Percentiles rank a stretch among this genome's conserved stretches.
phyloP scores from a whole-genome alignment of 805 yeast genomes.

The Torulaspora franciscae region DNA sequence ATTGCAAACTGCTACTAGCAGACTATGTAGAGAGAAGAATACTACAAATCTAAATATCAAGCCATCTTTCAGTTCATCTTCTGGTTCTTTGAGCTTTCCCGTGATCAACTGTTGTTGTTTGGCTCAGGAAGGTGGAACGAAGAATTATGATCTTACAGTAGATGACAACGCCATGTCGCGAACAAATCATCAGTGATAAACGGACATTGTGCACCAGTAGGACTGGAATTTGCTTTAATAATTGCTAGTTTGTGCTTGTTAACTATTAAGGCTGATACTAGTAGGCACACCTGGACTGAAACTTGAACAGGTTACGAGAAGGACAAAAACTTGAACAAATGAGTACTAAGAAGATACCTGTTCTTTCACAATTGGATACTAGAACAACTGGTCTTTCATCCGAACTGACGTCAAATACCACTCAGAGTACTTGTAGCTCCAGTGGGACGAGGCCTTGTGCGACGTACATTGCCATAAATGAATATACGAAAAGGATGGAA shows the following conservation, averaged over 20 bases:
- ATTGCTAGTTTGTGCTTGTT: not conserved
- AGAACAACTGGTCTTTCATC: conserved; percentile 9
- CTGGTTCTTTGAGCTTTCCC: not conserved
- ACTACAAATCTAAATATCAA: conserved; percentile 1
- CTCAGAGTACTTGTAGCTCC: conserved; percentile 10
- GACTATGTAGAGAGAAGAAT: conserved; percentile 8
- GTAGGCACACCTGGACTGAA: not conserved
- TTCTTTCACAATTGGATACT: conserved; percentile 20
- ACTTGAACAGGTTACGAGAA: not conserved
- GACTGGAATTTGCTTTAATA: not conserved
- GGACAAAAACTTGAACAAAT: not conserved
- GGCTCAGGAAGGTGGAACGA: conserved; percentile 1
- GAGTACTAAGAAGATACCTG: conserved; percentile 12
- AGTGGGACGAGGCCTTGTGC: conserved; percentile 18
- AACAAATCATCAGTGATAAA: not conserved
- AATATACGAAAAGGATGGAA: conserved; percentile 78
- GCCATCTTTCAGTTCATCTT: not conserved
- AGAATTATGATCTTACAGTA: conserved; percentile 1
- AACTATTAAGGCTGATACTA: not conserved
- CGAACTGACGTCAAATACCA: conserved; percentile 8
- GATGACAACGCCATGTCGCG: conserved; percentile 4
- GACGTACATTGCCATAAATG: conserved; percentile 65
- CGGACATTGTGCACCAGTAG: not conserved
- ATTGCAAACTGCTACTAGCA: conserved; percentile 13
- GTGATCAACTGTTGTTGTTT: not conserved